Percentiles rank a stretch among this genome's conserved stretches.
These are phyloP conservation scores for Fusarium drepaniforme DNA, from an alignment of 2,329 filamentous ascomycete genomes.

Conservation along the genomic window DNA sequence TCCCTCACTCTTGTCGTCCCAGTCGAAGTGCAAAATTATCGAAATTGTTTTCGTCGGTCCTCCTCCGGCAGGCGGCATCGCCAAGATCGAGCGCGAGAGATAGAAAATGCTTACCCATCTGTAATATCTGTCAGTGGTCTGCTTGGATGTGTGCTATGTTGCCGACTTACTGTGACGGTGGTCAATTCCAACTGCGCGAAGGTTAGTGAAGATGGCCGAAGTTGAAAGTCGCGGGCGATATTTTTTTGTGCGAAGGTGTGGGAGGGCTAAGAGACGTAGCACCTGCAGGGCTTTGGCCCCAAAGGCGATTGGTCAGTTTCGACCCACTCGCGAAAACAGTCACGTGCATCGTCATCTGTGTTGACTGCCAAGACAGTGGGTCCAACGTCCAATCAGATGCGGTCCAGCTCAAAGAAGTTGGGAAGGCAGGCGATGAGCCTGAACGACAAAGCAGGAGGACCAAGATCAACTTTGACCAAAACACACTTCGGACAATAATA, in stretches of 20 bases:
- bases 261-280: constrained; percentile 52
- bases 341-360: constrained; percentile 39
- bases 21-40: constrained; percentile 22
- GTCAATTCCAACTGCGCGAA: constrained; percentile 58
- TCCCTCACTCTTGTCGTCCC: constrained; percentile 15
- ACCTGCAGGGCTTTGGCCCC: constrained; percentile 53
- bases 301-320: constrained; percentile 48
- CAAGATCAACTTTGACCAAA: constrained; percentile 16
- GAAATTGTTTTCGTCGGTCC: constrained; percentile 36
- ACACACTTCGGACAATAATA: constrained; percentile 9
- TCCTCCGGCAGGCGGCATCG: constrained; percentile 43
- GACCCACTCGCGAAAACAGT: constrained; percentile 26
- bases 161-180: constrained; percentile 63
- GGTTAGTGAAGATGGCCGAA: constrained; percentile 54
- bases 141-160: constrained; percentile 47
- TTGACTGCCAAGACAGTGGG: constrained; percentile 2
- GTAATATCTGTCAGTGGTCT: constrained; percentile 54
- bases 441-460: constrained; percentile 26
- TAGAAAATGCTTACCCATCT: constrained; percentile 71
- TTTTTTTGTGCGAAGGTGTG: constrained; percentile 58
- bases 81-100: constrained; percentile 35
- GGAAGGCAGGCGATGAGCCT: constrained; percentile 25
- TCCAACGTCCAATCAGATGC: constrained; percentile 41
- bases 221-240: constrained; percentile 53
- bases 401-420: constrained; percentile 27